phyloP scores from a whole-genome alignment of 495 filamentous ascomycete species.

The Neurospora sp. region DNA sequence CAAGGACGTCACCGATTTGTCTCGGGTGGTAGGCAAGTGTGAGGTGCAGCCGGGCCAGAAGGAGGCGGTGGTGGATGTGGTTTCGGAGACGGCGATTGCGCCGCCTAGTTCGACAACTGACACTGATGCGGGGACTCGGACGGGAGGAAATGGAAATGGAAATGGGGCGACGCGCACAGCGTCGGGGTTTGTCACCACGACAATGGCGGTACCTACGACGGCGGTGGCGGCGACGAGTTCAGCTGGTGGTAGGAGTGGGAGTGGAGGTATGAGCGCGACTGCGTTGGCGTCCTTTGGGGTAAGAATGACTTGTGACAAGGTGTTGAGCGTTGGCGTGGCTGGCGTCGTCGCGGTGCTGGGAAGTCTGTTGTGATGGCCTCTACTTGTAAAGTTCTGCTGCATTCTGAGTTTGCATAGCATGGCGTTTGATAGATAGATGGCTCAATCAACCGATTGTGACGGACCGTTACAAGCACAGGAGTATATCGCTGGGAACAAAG shows the following conservation, averaged over 20 bases:
- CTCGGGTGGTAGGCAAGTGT: slow-evolving; percentile 12
- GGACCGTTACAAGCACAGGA: too few species aligned
- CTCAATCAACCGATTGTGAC: too few species aligned
- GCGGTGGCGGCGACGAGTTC: background rate
- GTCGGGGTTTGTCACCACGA: background rate
- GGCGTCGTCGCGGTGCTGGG: background rate
- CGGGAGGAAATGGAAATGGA: background rate
- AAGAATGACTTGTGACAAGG: background rate
- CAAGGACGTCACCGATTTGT: slow-evolving; percentile 11
- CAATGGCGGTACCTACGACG: background rate
- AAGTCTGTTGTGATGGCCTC: background rate
- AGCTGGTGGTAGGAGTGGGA: background rate
- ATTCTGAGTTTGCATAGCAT: background rate
- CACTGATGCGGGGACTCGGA: background rate
- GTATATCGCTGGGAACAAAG: too few species aligned
- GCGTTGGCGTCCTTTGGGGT: background rate
- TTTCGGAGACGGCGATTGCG: background rate
- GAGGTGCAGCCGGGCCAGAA: background rate
- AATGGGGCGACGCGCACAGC: background rate
- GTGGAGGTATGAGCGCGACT: background rate
- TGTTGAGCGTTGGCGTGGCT: background rate
- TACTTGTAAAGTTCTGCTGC: background rate
- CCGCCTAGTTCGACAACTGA: background rate
- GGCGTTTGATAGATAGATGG: background rate
- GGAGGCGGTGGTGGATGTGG: background rate